Percentiles rank a stretch among this genome's conserved stretches.
Evolutionary conservation across 441 rosid genomes (phyloP).

Genomic region (Adansonia grandidieri): DNA sequence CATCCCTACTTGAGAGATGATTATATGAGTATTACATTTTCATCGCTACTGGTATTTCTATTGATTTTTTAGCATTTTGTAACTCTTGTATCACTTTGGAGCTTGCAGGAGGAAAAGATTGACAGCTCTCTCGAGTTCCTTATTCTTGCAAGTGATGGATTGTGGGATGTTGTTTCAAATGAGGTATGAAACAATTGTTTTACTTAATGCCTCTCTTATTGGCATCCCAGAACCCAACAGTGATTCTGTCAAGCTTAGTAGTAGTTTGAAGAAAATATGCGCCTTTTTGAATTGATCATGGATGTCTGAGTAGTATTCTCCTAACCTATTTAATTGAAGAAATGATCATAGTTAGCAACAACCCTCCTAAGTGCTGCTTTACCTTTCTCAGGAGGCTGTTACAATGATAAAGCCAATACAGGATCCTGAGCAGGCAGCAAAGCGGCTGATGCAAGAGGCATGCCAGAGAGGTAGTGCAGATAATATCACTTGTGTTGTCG

Average conservation of each 20-base stretch:
- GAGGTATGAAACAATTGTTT: slow-evolving; percentile 53
- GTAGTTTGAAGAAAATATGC: neutral
- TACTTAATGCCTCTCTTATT: neutral
- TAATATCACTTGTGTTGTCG: slow-evolving; percentile 93
- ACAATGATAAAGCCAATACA: slow-evolving; percentile 64
- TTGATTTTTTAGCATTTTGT: neutral
- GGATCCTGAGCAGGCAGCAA: slow-evolving; percentile 89
- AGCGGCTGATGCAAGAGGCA: slow-evolving; percentile 83
- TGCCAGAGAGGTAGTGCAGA: slow-evolving; percentile 94
- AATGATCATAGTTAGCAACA: neutral
- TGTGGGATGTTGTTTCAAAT: slow-evolving; percentile 97
- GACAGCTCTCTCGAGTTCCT: slow-evolving; percentile 95
- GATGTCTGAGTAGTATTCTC: neutral
- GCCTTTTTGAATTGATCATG: neutral
- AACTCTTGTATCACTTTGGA: slow-evolving; percentile 23
- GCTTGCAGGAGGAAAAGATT: slow-evolving; percentile 80
- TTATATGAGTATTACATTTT: neutral
- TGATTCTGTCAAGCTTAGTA: neutral
- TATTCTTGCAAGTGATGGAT: slow-evolving; percentile 98
- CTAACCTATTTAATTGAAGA: neutral
- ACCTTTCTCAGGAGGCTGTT: slow-evolving; percentile 81
- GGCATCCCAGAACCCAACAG: neutral
- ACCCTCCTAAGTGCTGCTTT: neutral
- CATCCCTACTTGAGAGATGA: neutral
- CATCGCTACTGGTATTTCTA: neutral